Evolutionary conservation across 495 filamentous ascomycete genomes (phyloP).

Genomic region (Sordaria brevicollis): DNA sequence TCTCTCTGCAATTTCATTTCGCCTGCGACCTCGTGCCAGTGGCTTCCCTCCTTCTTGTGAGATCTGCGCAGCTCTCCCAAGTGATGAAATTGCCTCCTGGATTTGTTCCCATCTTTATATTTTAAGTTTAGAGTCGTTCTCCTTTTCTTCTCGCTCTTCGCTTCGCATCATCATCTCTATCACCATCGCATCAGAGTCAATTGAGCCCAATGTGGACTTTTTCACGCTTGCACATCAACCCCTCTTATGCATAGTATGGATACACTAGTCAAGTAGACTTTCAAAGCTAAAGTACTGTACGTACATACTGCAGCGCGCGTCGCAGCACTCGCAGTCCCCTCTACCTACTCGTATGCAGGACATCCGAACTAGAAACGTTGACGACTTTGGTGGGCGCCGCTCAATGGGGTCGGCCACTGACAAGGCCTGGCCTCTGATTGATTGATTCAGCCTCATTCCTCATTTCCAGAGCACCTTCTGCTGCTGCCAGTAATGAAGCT

Average conservation of each 20-base stretch:
- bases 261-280: too few relatives aligned
- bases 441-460: conserved; percentile 25
- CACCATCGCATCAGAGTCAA: too few relatives aligned
- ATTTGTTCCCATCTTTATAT: not conserved
- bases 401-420: conserved; percentile 3
- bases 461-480: not conserved
- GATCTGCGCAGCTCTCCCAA: not conserved
- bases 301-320: not conserved
- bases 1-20: not conserved
- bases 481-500: not conserved
- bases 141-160: not conserved
- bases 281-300: not conserved
- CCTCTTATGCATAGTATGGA: not conserved
- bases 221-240: too few relatives aligned
- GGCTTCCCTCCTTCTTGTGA: not conserved
- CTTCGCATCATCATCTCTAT: not conserved
- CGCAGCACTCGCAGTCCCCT: not conserved
- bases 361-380: not conserved
- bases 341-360: too few relatives aligned
- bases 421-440: conserved; percentile 8
- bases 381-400: not conserved
- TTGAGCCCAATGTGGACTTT: not conserved
- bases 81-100: not conserved
- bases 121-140: not conserved
- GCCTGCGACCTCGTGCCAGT: not conserved